Conservation (phyloP, 2,329 filamentous ascomycete genomes). For the Calonectria ilicicola region DNA sequence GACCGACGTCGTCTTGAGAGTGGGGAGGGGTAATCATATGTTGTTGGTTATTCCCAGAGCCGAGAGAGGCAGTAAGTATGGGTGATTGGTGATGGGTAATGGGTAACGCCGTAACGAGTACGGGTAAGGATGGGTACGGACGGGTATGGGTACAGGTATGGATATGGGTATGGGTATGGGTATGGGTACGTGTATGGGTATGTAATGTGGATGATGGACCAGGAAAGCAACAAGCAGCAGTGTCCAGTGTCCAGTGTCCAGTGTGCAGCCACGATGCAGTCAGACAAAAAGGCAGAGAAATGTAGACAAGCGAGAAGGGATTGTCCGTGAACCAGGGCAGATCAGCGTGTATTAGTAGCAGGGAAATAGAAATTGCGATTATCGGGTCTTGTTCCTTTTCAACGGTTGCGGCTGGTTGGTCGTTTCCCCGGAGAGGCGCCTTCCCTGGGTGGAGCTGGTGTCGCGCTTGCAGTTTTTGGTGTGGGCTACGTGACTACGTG, state of each 20-base stretch:
- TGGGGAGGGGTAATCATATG: conserved; percentile 9
- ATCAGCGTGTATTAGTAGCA: conserved; percentile 5
- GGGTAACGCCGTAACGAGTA: no score
- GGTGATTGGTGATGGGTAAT: no score
- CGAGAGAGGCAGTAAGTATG: neutral
- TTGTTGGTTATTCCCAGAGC: conserved; percentile 2
- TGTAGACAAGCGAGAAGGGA: neutral
- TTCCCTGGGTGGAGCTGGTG: conserved; percentile 1
- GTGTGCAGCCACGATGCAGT: neutral
- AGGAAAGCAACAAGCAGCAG: no score
- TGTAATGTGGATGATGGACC: no score
- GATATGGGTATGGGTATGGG: no score
- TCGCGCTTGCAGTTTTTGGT: conserved; percentile 3
- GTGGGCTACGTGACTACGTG: conserved; percentile 7
- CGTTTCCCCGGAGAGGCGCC: conserved; percentile 3
- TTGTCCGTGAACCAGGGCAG: neutral
- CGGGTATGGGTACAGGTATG: no score
- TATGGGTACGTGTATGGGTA: no score
- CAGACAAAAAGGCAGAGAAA: neutral
- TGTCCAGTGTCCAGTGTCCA: neutral
- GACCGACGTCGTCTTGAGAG: conserved; percentile 1
- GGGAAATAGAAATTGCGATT: conserved; percentile 15
- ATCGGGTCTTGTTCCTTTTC: conserved; percentile 12
- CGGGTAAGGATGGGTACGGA: neutral
- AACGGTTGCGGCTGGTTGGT: conserved; percentile 9